phyloP scores from a whole-genome alignment of 495 filamentous ascomycete genomes.

The Hyphodiscus hymeniophilus region DNA sequence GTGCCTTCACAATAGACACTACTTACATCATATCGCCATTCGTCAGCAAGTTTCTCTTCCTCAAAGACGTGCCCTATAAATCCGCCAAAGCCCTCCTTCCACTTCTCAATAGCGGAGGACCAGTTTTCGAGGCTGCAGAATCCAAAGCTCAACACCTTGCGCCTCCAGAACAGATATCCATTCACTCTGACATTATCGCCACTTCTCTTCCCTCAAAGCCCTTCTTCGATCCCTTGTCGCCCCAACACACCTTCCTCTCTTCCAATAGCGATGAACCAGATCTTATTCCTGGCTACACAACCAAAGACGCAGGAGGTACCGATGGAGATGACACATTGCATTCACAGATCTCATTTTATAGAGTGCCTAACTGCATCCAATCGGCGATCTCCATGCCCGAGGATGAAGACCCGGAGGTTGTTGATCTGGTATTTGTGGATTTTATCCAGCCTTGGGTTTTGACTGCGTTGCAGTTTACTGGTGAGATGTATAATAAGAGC shows the following conservation, averaged over 20 bases:
- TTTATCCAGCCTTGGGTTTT: conserved; percentile 79
- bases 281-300: conserved; percentile 77
- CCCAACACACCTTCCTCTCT: not conserved
- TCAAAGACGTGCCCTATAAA: conserved; percentile 70
- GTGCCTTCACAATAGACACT: conserved; percentile 76
- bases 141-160: conserved; percentile 11
- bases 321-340: conserved; percentile 93
- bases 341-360: conserved; percentile 60
- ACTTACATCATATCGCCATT: conserved; percentile 86
- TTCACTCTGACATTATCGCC: conserved; percentile 7
- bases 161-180: conserved; percentile 20
- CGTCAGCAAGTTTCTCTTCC: conserved; percentile 65
- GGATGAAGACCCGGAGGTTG: conserved; percentile 48
- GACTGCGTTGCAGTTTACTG: conserved; percentile 59
- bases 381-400: conserved; percentile 47
- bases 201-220: not conserved
- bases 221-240: not conserved
- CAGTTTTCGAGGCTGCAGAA: conserved; percentile 12
- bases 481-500: conserved; percentile 47
- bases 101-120: conserved; percentile 54
- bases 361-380: conserved; percentile 76
- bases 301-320: conserved; percentile 70
- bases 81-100: conserved; percentile 61
- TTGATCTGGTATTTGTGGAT: conserved; percentile 86
- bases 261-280: conserved; percentile 22